Evolutionary conservation across 2,329 filamentous ascomycete genomes (phyloP).

Genomic region (Cordyceps javanica): DNA sequence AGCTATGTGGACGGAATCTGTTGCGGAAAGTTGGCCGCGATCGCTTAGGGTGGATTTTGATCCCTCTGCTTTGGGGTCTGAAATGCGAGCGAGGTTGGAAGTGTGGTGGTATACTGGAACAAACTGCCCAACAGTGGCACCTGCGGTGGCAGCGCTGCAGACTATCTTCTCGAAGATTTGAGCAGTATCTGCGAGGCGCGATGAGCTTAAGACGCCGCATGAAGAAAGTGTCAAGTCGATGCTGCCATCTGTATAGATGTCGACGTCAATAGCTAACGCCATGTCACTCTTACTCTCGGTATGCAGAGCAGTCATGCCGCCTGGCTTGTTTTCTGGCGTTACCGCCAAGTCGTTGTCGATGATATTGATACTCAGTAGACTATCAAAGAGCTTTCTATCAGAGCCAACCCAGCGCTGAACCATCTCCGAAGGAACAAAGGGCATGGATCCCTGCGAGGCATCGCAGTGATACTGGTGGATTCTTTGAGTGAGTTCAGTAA

Average conservation of each 20-base stretch:
- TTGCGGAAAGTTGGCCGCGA: no score
- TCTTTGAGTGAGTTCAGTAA: conserved; percentile 13
- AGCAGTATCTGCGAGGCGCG: conserved; percentile 5
- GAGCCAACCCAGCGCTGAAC: conserved; percentile 19
- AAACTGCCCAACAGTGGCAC: conserved; percentile 13
- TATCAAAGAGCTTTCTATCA: conserved; percentile 20
- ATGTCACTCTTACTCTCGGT: conserved; percentile 15
- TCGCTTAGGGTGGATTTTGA: no score
- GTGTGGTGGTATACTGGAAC: background rate
- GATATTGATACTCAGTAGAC: conserved; percentile 16
- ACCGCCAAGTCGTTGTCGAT: background rate
- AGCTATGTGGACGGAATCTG: no score
- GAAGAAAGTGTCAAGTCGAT: conserved; percentile 16
- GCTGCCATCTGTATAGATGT: conserved; percentile 16
- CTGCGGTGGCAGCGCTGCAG: conserved; percentile 2
- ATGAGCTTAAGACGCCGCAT: no score
- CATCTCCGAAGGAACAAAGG: conserved; percentile 17
- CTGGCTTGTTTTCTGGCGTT: background rate
- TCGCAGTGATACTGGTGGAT: conserved; percentile 15
- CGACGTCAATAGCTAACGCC: conserved; percentile 19
- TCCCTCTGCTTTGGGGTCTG: no score
- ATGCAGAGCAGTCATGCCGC: conserved; percentile 14
- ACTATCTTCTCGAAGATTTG: conserved; percentile 16
- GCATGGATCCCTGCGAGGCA: conserved; percentile 18
- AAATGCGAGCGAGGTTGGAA: no score